phyloP scores from a whole-genome alignment of 1,139 yeast species.

The Trichomonascaceae sp. region DNA sequence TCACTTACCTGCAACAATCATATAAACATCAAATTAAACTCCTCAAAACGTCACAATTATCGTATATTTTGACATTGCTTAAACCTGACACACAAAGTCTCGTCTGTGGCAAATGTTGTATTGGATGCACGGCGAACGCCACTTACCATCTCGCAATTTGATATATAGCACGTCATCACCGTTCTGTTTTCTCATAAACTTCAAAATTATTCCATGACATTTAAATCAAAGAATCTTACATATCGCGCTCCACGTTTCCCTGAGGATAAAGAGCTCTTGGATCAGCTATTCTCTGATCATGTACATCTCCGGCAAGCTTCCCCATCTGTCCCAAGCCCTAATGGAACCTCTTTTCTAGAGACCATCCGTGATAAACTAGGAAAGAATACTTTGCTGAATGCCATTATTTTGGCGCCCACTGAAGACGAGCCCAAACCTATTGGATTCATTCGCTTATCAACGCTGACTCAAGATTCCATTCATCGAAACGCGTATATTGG shows the following conservation, averaged over 20 bases:
- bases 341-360: neutral
- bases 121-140: neutral
- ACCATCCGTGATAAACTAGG: neutral
- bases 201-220: no score
- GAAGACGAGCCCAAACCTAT: neutral
- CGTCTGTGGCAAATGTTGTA: neutral
- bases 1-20: no score
- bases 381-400: neutral
- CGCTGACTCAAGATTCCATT: neutral
- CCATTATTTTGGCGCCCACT: neutral
- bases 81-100: neutral
- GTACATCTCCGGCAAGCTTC: neutral
- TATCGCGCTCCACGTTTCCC: neutral
- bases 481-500: neutral
- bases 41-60: no score
- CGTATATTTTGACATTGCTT: neutral
- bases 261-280: neutral
- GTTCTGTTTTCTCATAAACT: no score
- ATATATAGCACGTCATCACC: no score
- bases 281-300: neutral
- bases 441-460: neutral
- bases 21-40: no score
- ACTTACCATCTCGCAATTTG: no score
- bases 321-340: neutral
- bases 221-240: neutral